These are phyloP conservation scores for Omphalea diandra DNA, from an alignment of 441 rosid genomes.

Conservation along the genomic window DNA sequence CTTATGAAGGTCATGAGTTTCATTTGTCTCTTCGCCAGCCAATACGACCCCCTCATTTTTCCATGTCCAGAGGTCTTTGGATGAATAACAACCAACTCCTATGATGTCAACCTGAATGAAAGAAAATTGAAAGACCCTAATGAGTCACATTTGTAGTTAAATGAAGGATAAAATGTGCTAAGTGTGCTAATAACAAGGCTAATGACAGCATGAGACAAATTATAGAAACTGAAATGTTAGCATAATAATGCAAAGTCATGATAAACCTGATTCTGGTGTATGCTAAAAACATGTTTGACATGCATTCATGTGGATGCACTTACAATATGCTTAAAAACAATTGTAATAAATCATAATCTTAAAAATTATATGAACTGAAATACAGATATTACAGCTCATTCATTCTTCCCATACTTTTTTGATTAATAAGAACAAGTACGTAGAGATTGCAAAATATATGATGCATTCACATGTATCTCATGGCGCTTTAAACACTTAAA, in stretches of 20 bases:
- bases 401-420: background rate
- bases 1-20: constrained; percentile 77
- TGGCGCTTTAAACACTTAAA: background rate
- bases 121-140: background rate
- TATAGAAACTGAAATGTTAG: background rate
- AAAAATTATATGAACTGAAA: background rate
- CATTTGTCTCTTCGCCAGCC: constrained; percentile 64
- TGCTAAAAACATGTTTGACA: background rate
- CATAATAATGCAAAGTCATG: background rate
- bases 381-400: background rate
- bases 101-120: constrained; percentile 80
- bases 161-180: background rate
- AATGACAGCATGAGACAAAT: background rate
- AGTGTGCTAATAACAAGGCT: background rate
- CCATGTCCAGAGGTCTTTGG: constrained; percentile 91
- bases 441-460: background rate
- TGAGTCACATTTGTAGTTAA: background rate
- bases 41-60: constrained; percentile 85
- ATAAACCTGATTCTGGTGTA: background rate
- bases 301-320: background rate
- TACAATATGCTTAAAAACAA: background rate
- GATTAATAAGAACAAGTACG: background rate
- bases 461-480: constrained; percentile 4
- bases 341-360: background rate
- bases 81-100: constrained; percentile 95